Base-by-base conservation (phyloP, 2,329 filamentous ascomycete species). In the Pseudopyrenochaeta lycopersici region DNA sequence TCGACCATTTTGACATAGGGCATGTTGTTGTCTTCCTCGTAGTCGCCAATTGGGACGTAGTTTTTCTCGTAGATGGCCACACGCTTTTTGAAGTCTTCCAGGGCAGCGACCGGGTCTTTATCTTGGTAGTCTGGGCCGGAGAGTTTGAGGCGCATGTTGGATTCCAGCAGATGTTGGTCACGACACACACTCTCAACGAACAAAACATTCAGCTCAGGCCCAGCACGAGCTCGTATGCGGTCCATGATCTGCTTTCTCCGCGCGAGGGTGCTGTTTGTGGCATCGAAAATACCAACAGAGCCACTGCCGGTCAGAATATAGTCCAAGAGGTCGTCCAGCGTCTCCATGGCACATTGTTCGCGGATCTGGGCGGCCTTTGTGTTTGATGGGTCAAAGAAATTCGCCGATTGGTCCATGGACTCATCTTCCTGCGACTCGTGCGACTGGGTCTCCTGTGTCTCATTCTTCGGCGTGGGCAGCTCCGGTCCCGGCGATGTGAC, bases 1-100 rank as follows among this genome's bases (percentile, higher is more conserved):
- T 99, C 95, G 61, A 98, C 91, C 90, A 98, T 97, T 81, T 92
- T 92, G 60, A 99, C 96, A 72, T 96, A 99, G 55, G 96, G 91
- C 85, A 97, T 89, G 66, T 93, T 88, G 69, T 96, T 85, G 18
- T 90, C 84, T 77, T 99, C 95, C 73, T 99, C 95, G 60, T 92
- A 96, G 36, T 92, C 86, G 29, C 95, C 95, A 1, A 99, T 82
- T 0, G 95, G 91, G 6, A 94, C 88, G 69, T 99, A 99, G 14
- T 92, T 92, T 69, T 93, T 96, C 75, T 97, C 92, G 68, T 99
- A 99, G 10, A 96, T 90, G 46, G 86, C 88, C 12, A 99, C 93
- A 56, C 95, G 90, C 76, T 91, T 89, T 79, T 91, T 96, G 82
- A 99, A 99, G 73, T 99, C 95, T 30, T 85, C 87, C 36, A 98